Evolutionary conservation across 2,329 filamentous ascomycete genomes (phyloP).

Genomic region (Fusarium stilboides): DNA sequence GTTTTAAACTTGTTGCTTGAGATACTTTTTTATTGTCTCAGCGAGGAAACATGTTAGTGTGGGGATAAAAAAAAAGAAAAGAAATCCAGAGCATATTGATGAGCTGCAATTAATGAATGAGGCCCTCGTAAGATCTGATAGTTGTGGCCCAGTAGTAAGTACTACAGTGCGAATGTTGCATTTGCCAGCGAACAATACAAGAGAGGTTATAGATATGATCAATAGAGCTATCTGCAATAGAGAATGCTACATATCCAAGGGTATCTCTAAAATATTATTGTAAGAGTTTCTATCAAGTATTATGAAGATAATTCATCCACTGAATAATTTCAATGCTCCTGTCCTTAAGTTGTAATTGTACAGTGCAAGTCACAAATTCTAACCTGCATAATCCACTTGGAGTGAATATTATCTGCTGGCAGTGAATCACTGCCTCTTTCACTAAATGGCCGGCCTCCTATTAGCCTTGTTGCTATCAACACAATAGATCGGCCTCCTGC

Average conservation of each 20-base stretch:
- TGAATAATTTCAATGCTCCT: not conserved
- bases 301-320: too few relatives aligned
- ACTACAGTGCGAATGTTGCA: not conserved
- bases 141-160: not conserved
- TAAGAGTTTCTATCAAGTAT: too few relatives aligned
- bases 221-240: not conserved
- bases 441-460: constrained; percentile 10
- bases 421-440: constrained; percentile 30
- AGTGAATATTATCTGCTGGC: not conserved
- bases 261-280: too few relatives aligned
- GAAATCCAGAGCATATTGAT: not conserved
- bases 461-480: not conserved
- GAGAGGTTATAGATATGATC: not conserved
- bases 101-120: not conserved
- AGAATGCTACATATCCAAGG: too few relatives aligned
- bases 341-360: not conserved
- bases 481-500: not conserved
- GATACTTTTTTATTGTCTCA: too few relatives aligned
- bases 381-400: constrained; percentile 2
- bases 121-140: not conserved
- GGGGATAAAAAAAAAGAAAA: too few relatives aligned
- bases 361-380: not conserved
- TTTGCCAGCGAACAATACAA: not conserved
- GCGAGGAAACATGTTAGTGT: too few relatives aligned
- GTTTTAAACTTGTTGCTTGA: too few relatives aligned